A percentile compares a stretch with the other conserved stretches of the same genome.
Evolutionary conservation across 805 yeast species (phyloP).

Genomic region (Candida berthetii): DNA sequence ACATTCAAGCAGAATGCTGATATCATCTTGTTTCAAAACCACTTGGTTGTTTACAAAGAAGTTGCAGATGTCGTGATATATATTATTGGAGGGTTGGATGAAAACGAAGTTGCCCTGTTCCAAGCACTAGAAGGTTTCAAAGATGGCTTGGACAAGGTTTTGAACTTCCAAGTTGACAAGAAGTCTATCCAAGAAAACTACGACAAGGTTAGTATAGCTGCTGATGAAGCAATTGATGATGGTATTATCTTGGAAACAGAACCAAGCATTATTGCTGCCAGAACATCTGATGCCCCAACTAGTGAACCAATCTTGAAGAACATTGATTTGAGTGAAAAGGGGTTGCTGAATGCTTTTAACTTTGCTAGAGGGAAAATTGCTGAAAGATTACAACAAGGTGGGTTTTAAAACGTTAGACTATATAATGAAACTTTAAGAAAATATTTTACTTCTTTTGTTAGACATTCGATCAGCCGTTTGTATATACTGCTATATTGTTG

Average conservation of each 20-base stretch:
- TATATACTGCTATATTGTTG: too few relatives aligned
- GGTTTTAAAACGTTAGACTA: background rate
- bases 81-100: conserved; percentile 68
- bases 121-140: conserved; percentile 70
- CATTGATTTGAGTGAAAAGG: conserved; percentile 67
- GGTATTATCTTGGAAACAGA: conserved; percentile 92
- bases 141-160: conserved; percentile 75
- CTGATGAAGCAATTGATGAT: conserved; percentile 91
- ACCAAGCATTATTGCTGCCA: conserved; percentile 75
- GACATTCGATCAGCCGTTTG: too few relatives aligned
- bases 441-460: too few relatives aligned
- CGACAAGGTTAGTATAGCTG: conserved; percentile 78
- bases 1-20: conserved; percentile 80
- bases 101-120: conserved; percentile 78
- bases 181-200: conserved; percentile 73
- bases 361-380: conserved; percentile 74
- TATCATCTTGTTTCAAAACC: conserved; percentile 71
- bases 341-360: conserved; percentile 77
- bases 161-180: conserved; percentile 67
- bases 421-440: too few relatives aligned
- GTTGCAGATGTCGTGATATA: conserved; percentile 68
- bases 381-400: conserved; percentile 41
- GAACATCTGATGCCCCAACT: conserved; percentile 85
- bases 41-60: conserved; percentile 83
- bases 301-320: conserved; percentile 56